A percentile compares a stretch with the other conserved stretches of the same genome.
These are phyloP conservation scores for Calonectria pteridis DNA, from an alignment of 2,329 filamentous ascomycete genomes.

Conservation along the genomic window DNA sequence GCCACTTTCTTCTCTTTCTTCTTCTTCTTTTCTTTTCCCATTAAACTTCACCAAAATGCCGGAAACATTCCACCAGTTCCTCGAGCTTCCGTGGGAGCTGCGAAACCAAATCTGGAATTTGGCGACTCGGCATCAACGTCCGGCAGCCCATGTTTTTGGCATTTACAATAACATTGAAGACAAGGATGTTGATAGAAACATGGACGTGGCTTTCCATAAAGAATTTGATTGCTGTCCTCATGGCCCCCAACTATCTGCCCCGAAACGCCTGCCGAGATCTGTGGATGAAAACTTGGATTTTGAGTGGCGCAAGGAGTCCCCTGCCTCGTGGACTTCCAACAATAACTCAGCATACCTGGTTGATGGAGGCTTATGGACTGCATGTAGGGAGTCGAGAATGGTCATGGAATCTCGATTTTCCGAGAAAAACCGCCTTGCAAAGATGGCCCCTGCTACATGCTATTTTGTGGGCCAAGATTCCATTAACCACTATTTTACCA, in stretches of 20 bases:
- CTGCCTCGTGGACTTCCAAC: not conserved
- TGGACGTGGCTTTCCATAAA: not conserved
- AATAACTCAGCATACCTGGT: constrained; percentile 18
- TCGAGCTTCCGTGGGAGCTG: constrained; percentile 6
- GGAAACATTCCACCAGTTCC: constrained; percentile 15
- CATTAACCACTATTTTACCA: constrained; percentile 3
- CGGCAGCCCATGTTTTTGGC: constrained; percentile 19
- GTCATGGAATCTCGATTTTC: constrained; percentile 12
- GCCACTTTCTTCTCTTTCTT: too few species aligned
- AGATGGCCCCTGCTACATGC: not conserved
- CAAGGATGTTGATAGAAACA: not conserved
- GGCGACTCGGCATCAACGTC: not conserved
- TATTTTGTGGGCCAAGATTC: not conserved
- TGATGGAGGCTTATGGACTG: constrained; percentile 25
- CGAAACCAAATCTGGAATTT: constrained; percentile 22
- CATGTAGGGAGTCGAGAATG: constrained; percentile 18
- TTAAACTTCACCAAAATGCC: not conserved
- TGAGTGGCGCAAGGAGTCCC: not conserved
- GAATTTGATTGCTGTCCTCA: fast-evolving
- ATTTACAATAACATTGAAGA: too few species aligned
- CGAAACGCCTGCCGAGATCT: not conserved
- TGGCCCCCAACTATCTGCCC: not conserved
- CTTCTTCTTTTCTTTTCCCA: too few species aligned
- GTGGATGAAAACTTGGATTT: not conserved
- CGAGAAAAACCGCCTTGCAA: not conserved